Evolutionary conservation across 148 eudicot species (phyloP).

Genomic region (Euryodendron excelsum): DNA sequence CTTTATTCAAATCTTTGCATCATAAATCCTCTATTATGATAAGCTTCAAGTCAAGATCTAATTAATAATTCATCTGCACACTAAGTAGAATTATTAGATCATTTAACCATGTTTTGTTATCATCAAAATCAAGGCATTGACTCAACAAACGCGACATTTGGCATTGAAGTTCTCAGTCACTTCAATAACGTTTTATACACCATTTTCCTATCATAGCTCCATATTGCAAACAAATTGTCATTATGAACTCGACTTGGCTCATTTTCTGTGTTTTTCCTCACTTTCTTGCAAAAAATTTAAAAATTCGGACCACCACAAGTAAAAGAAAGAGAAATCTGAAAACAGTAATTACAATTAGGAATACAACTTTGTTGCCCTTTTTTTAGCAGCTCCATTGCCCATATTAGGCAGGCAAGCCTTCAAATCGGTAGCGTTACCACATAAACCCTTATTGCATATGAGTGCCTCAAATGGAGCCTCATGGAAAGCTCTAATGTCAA

Average conservation of each 20-base stretch:
- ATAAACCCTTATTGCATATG: slow-evolving; percentile 16
- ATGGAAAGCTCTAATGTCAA: slow-evolving; percentile 12
- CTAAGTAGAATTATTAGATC: too few species aligned
- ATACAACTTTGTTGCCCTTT: background rate
- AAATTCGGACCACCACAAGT: background rate
- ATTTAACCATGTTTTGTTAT: too few species aligned
- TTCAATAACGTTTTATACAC: slow-evolving; percentile 22
- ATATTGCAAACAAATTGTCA: background rate
- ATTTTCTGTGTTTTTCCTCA: too few species aligned
- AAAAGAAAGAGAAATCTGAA: background rate
- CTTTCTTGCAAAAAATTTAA: background rate
- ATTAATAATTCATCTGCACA: too few species aligned
- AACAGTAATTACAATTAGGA: background rate
- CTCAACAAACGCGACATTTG: background rate
- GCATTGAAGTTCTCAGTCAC: slow-evolving; percentile 20
- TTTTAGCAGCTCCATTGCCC: background rate
- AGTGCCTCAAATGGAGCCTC: slow-evolving; percentile 3
- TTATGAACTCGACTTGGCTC: background rate
- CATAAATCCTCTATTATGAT: too few species aligned
- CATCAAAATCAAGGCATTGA: too few species aligned
- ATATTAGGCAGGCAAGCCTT: background rate
- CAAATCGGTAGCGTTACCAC: slow-evolving; percentile 18
- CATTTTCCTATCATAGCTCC: too few species aligned
- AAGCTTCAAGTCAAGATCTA: too few species aligned
- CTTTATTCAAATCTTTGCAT: too few species aligned